These are phyloP conservation scores for Alternaria conjuncta DNA, from an alignment of 2,329 filamentous ascomycete genomes.

Conservation along the genomic window DNA sequence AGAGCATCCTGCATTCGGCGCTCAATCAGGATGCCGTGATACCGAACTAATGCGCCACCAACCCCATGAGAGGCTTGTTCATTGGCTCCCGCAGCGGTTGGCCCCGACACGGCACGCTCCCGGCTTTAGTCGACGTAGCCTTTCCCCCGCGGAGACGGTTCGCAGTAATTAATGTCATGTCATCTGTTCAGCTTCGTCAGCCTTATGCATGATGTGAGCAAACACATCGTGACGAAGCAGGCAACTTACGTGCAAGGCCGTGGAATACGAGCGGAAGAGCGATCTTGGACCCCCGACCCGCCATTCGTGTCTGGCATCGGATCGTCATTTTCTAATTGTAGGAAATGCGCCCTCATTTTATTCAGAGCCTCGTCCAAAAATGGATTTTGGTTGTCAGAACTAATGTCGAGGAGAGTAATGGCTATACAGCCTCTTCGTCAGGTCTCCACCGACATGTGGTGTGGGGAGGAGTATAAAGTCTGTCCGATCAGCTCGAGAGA, in stretches of 20 bases:
- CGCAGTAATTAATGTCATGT: background rate
- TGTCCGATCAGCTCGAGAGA: background rate
- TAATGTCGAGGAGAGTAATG: background rate
- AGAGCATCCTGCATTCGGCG: background rate
- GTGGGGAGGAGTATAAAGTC: background rate
- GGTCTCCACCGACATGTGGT: background rate
- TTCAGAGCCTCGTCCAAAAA: background rate
- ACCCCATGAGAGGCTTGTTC: background rate
- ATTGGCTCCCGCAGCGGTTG: background rate
- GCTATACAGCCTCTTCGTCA: background rate
- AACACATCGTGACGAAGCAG: background rate
- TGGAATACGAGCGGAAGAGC: background rate
- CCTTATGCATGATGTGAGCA: background rate
- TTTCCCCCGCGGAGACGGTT: background rate
- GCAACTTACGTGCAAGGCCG: background rate
- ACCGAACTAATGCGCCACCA: background rate
- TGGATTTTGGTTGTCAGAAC: background rate
- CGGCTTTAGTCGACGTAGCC: background rate
- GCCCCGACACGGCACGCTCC: background rate
- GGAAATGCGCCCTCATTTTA: background rate
- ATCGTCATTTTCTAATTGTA: background rate
- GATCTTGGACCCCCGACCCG: background rate
- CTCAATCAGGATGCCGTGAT: background rate
- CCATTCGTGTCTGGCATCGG: background rate
- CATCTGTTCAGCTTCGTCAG: background rate